A percentile compares a stretch with the other conserved stretches of the same genome.
phyloP scores from a whole-genome alignment of 768 basidiomycete species.

The Mycena capillaripes region DNA sequence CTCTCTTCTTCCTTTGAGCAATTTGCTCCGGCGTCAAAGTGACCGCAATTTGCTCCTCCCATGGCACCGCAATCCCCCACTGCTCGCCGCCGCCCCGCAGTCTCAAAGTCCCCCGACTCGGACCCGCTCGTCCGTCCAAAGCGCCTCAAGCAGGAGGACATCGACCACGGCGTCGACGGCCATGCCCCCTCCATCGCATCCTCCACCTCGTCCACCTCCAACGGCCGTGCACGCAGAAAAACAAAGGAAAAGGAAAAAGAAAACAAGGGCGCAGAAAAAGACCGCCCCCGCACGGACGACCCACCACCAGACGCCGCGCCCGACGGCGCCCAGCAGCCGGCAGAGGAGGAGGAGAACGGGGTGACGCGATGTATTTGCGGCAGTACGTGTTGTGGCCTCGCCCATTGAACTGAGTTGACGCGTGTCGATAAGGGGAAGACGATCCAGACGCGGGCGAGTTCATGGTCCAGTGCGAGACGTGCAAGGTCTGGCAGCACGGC shows the following conservation, averaged over 20 bases:
- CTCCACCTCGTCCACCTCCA: slow-evolving; percentile 46
- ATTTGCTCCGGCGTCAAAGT: too few relatives aligned
- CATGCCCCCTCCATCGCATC: slow-evolving; percentile 51
- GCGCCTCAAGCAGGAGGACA: slow-evolving; percentile 81
- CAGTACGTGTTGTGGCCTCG: slow-evolving; percentile 60
- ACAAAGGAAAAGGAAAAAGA: slow-evolving; percentile 77
- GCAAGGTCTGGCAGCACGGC: slow-evolving; percentile 99
- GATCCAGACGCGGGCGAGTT: slow-evolving; percentile 91
- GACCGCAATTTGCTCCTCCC: background rate
- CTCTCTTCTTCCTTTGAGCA: too few relatives aligned
- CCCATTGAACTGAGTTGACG: slow-evolving; percentile 35
- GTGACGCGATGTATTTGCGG: slow-evolving; percentile 91
- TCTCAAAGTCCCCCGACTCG: slow-evolving; percentile 53
- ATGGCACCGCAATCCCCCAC: slow-evolving; percentile 29
- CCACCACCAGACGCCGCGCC: slow-evolving; percentile 37
- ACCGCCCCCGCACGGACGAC: slow-evolving; percentile 42
- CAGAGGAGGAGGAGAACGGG: slow-evolving; percentile 72
- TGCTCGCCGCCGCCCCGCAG: slow-evolving; percentile 61
- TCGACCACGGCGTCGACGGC: slow-evolving; percentile 73
- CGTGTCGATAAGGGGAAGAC: slow-evolving; percentile 65
- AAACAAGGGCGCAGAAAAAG: slow-evolving; percentile 59
- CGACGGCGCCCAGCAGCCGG: slow-evolving; percentile 55
- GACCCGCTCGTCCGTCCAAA: slow-evolving; percentile 60
- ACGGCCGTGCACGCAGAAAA: slow-evolving; percentile 49
- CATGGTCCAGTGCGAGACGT: slow-evolving; percentile 98